Evolutionary conservation across 345 rosid genomes (phyloP), one percentile per base, ranked within the genome.

Genomic region (Eucalyptus sp.): DNA sequence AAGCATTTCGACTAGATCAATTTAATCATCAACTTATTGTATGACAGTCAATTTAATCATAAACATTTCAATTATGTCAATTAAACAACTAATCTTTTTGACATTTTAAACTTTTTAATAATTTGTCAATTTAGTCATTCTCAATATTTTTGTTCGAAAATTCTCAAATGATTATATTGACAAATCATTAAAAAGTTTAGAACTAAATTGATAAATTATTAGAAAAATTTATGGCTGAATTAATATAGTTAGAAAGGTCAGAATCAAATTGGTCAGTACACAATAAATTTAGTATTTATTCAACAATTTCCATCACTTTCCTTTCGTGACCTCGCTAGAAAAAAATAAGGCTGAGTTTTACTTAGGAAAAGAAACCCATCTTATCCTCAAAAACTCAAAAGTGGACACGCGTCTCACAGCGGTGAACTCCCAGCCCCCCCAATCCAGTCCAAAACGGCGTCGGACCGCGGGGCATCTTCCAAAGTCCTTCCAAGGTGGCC

Each of bases 91-190:
- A 54, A 22, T 4, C 2, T 8, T 24, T 56, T 56, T 56, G 3
- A 24, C 1, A 56, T 22, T 56, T 56, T 24, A 56, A 56, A 56
- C 0, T 4, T 56, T 24, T 25, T 22, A 56, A 56, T 56, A 24
- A 56, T 24, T 56, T 56, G 3, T 0, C 6, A 10, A 56, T 56
- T 22, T 56, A 56, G 1, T 56, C 62, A 56, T 56, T 24, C 0
- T 0, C 0, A 6, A 56, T 56, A 56, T 1, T 56, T 56, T 56
- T 24, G 5, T 22, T 2, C 0, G 1, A 9, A 52, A 52, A 52
- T 52, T 52, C 1, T 56, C 62, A 56, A 56, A 56, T 22, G 29
- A 56, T 56, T 56, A 56, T 10, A 56, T 10, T 4, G 29, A 24
- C 2, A 56, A 22, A 56, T 56, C 6, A 10, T 24, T 56, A 22